Evolutionary conservation across 106 monocot genomes (phyloP).

Genomic region (Vanilla planifolia): DNA sequence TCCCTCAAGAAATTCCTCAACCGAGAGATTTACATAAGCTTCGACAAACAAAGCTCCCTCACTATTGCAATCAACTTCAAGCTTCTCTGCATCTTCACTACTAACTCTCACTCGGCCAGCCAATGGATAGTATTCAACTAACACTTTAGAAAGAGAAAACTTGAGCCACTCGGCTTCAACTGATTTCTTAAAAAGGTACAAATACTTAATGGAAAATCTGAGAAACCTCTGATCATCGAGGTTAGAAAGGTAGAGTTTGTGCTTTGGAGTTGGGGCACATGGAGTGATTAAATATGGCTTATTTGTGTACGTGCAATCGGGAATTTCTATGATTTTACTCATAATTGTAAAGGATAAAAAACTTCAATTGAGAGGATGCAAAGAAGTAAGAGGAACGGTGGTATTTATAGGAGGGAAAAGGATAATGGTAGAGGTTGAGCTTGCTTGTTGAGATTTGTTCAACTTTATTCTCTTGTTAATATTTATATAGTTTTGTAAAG

Average conservation of each 20-base stretch:
- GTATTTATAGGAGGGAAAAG: background rate
- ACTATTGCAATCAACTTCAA: constrained; percentile 79
- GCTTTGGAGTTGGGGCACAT: constrained; percentile 25
- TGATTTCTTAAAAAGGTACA: constrained; percentile 46
- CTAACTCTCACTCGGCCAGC: constrained; percentile 60
- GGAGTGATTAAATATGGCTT: constrained; percentile 45
- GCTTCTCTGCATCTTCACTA: constrained; percentile 35
- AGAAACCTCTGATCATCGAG: constrained; percentile 87
- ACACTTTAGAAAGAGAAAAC: constrained; percentile 38
- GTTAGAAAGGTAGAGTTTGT: constrained; percentile 77
- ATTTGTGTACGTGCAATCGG: constrained; percentile 49
- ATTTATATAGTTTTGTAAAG: too few relatives aligned
- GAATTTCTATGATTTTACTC: constrained; percentile 47
- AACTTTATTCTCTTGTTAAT: too few relatives aligned
- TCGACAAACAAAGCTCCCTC: constrained; percentile 78
- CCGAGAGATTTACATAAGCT: constrained; percentile 33
- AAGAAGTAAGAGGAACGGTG: background rate
- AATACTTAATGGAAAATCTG: constrained; percentile 82
- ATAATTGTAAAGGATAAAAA: too few relatives aligned
- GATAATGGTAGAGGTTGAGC: background rate
- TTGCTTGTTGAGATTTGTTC: too few relatives aligned
- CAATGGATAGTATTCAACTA: constrained; percentile 75
- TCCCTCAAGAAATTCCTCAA: constrained; percentile 44
- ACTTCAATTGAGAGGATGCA: constrained; percentile 10
- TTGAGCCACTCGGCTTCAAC: constrained; percentile 23